phyloP scores from a whole-genome alignment of 768 basidiomycete species.

The Boletus speciosus region DNA sequence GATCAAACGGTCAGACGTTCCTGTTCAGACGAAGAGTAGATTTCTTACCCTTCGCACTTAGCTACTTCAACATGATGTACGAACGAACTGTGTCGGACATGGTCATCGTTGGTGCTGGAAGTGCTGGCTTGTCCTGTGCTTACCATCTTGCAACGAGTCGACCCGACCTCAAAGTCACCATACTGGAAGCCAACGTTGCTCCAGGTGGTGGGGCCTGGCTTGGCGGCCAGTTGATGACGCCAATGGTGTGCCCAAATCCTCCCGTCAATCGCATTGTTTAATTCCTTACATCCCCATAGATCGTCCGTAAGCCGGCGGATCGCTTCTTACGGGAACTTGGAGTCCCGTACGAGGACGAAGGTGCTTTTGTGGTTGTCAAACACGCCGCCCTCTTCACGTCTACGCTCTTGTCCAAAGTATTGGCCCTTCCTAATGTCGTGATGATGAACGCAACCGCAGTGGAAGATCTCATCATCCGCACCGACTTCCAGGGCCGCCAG shows the following conservation, averaged over 20 bases:
- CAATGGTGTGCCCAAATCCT: constrained; percentile 51
- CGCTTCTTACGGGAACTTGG: constrained; percentile 65
- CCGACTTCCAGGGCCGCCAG: constrained; percentile 42
- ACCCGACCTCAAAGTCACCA: constrained; percentile 62
- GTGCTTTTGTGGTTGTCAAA: constrained; percentile 73
- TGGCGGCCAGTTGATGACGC: constrained; percentile 74
- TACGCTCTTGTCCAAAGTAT: constrained; percentile 66
- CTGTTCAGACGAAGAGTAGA: neutral
- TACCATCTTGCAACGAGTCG: constrained; percentile 65
- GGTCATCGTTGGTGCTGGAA: constrained; percentile 73
- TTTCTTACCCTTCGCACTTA: constrained; percentile 24
- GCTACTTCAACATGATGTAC: constrained; percentile 73
- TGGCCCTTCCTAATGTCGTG: constrained; percentile 67
- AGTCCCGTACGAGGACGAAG: constrained; percentile 76
- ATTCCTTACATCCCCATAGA: constrained; percentile 35
- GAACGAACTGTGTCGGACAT: constrained; percentile 74
- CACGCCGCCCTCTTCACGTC: constrained; percentile 81
- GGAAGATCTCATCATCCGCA: constrained; percentile 73
- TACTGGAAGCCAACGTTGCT: constrained; percentile 77
- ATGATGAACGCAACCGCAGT: constrained; percentile 77
- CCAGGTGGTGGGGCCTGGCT: constrained; percentile 79
- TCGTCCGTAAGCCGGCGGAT: constrained; percentile 76
- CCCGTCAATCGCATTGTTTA: neutral
- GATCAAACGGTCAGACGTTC: constrained; percentile 56
- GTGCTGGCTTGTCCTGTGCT: constrained; percentile 67